Evolutionary conservation across 1,284 basidiomycete species (phyloP).

Genomic region (Chondrostereum purpureum): DNA sequence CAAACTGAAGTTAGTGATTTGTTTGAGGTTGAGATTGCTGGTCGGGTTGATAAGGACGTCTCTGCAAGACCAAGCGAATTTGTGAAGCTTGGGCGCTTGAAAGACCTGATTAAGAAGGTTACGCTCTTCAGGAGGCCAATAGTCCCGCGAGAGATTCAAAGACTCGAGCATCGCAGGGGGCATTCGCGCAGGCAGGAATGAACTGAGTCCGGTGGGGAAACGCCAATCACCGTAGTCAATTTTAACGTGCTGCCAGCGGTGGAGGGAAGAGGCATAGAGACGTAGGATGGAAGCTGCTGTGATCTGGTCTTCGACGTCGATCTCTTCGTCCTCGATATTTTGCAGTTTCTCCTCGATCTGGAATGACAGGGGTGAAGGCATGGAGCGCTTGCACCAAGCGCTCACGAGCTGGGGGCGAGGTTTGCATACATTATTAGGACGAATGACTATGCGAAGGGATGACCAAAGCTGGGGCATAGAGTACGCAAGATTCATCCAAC

Average conservation of each 20-base stretch:
- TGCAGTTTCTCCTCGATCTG: conserved; percentile 5
- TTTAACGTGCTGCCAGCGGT: conserved; percentile 18
- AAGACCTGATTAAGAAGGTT: conserved; percentile 16
- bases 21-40: conserved; percentile 10
- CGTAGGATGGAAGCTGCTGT: conserved; percentile 1
- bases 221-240: conserved; percentile 21
- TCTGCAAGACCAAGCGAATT: conserved; percentile 19
- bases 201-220: conserved; percentile 17
- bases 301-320: not conserved
- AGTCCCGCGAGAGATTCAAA: conserved; percentile 19
- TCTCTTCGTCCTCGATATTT: conserved; percentile 1
- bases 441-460: conserved; percentile 4
- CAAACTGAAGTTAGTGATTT: conserved; percentile 14
- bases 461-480: conserved; percentile 10
- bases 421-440: not conserved
- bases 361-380: conserved; percentile 8
- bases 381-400: conserved; percentile 8
- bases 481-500: conserved; percentile 9
- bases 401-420: conserved; percentile 7
- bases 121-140: conserved; percentile 16
- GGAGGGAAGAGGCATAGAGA: conserved; percentile 2
- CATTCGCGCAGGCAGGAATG: conserved; percentile 9
- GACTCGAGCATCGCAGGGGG: conserved; percentile 18
- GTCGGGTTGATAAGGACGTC: conserved; percentile 16
- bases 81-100: conserved; percentile 19